These are phyloP conservation scores for Schrenkiella parvula DNA, from an alignment of 345 rosid species.

Conservation along the genomic window DNA sequence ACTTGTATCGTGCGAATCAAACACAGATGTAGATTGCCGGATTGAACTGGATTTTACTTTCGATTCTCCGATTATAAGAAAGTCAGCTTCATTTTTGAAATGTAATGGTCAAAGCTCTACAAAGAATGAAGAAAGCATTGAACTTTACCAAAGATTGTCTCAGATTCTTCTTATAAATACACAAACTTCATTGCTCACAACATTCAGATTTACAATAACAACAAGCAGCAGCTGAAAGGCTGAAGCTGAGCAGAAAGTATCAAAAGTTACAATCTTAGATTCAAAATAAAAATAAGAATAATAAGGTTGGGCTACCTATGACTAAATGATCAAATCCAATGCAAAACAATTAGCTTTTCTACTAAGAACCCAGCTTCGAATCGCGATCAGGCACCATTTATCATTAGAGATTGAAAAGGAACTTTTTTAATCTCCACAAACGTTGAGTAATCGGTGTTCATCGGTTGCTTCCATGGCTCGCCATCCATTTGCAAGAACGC, in stretches of 20 bases:
- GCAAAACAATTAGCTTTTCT: conserved; percentile 24
- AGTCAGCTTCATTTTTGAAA: no score
- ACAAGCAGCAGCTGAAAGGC: not conserved
- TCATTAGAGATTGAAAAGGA: conserved; percentile 66
- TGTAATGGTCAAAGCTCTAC: not conserved
- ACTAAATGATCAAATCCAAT: conserved; percentile 25
- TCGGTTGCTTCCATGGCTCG: conserved; percentile 93
- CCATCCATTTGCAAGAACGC: conserved; percentile 98
- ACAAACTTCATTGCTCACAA: conserved; percentile 23
- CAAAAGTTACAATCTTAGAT: no score
- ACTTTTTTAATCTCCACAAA: conserved; percentile 77
- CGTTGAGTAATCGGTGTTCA: conserved; percentile 67
- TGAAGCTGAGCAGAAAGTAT: no score
- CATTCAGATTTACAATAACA: conserved; percentile 9
- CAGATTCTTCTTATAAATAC: conserved; percentile 5
- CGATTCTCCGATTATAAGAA: no score
- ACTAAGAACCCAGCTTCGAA: conserved; percentile 21
- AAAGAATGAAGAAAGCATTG: not conserved
- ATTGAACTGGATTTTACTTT: no score
- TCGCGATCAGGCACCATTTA: conserved; percentile 42
- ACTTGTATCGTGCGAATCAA: not conserved
- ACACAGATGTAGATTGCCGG: not conserved
- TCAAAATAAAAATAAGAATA: no score
- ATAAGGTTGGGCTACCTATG: no score
- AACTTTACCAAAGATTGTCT: not conserved